Evolutionary conservation across 108 stramenopile species (phyloP).

Genomic region (Nannochloropsis granulata): DNA sequence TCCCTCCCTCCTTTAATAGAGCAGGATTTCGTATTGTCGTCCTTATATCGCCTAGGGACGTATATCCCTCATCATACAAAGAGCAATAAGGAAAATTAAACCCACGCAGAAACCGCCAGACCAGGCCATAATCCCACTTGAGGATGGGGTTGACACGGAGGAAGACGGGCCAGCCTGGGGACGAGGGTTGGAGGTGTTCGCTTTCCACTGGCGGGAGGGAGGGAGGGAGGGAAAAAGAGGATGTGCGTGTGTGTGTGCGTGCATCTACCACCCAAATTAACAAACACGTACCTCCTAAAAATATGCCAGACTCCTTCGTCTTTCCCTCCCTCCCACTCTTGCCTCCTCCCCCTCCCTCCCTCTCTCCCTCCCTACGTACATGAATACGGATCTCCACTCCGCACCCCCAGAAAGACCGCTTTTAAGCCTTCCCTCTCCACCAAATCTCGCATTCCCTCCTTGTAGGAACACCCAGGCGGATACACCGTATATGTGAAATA

Average conservation of each 20-base stretch:
- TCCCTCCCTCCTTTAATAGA: conserved; percentile 18
- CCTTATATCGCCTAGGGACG: conserved; percentile 68
- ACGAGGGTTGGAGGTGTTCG: conserved; percentile 14
- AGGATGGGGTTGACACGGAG: conserved; percentile 86
- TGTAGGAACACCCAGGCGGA: conserved; percentile 37
- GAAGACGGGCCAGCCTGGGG: conserved; percentile 84
- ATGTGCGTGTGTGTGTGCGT: neutral
- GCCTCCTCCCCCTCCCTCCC: neutral
- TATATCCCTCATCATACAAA: conserved; percentile 92
- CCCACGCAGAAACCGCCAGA: conserved; percentile 78
- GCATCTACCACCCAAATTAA: too few relatives aligned
- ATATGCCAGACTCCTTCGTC: neutral
- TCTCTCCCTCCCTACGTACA: neutral
- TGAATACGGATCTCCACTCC: conserved; percentile 11
- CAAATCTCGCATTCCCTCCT: conserved; percentile 34
- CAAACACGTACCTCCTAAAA: neutral
- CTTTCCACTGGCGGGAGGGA: neutral
- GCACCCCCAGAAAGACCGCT: conserved; percentile 22
- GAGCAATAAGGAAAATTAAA: conserved; percentile 72
- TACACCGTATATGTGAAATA: conserved; percentile 71
- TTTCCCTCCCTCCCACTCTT: neutral
- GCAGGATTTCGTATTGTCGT: conserved; percentile 77
- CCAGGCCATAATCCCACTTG: conserved; percentile 54
- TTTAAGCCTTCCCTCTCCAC: conserved; percentile 11
- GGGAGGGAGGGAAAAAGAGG: neutral